Evolutionary conservation across 2,329 filamentous ascomycete species (phyloP), one percentile per base, ranked within the genome.

Genomic region (Hymenoscyphus scutula): DNA sequence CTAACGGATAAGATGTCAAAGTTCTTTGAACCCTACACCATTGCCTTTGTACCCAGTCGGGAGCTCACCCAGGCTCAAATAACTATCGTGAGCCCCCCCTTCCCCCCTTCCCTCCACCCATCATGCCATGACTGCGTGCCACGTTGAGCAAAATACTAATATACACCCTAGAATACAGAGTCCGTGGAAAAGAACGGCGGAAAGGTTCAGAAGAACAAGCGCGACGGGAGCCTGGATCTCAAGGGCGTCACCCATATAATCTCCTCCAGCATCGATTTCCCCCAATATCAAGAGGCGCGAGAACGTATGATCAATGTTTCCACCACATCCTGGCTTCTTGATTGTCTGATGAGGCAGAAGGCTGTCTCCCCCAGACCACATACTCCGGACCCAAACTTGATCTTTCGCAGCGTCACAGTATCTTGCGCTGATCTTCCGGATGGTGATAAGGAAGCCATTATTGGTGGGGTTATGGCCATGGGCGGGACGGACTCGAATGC

Each of bases 371-470:
- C 93, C 10, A 87, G 94, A 48, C 90, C 92, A 17, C 96, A 89
- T 75, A 97, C 89, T 54, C 95, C 95, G 1, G 95, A 99, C 71
- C 93, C 94, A 1, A 85, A 89, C 63, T 86, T 97, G 74, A 95
- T 97, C 74, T 91, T 99, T 77, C 90, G 90, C 58, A 88, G 92
- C 69, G 89, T 98, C 51, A 84, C 90, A 30, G 82, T 97, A 19
- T 89, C 88, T 34, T 96, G 91, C 72, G 91, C 89, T 55, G 90
- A 95, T 70, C 85, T 99, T 55, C 95, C 95, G 0, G 80, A 86
- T 38, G 89, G 87, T 38, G 95, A 99, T 76, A 91, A 92, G 74
- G 94, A 98, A 77, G 91, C 92, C 11, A 97, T 99, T 62, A 86
- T 91, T 45, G 95, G 93, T 11, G 94, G 92, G 1, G 91, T 94